Evolutionary conservation across 2,329 filamentous ascomycete genomes (phyloP).

Genomic region (Cryphonectria naterciae): DNA sequence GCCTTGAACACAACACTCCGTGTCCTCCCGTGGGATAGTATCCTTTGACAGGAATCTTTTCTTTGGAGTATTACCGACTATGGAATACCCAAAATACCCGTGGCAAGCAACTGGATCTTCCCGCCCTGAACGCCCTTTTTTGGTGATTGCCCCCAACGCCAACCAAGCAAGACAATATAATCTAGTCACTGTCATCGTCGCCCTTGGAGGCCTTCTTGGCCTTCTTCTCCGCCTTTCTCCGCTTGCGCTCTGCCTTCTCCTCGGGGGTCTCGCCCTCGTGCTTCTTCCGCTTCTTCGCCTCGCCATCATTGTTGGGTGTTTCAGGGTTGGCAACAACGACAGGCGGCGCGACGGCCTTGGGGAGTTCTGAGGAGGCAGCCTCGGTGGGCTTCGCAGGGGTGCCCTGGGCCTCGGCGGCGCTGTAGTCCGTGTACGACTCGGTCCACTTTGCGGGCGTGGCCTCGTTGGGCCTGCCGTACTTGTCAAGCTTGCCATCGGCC

Average conservation of each 20-base stretch:
- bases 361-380: slow-evolving; percentile 47
- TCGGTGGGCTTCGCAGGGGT: slow-evolving; percentile 46
- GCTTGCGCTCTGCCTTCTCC: slow-evolving; percentile 55
- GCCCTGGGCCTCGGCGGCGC: slow-evolving; percentile 52
- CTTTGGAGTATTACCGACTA: neutral
- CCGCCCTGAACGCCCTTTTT: slow-evolving; percentile 13
- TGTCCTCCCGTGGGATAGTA: neutral
- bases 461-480: slow-evolving; percentile 92
- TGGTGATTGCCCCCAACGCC: slow-evolving; percentile 16
- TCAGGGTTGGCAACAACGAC: slow-evolving; percentile 37
- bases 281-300: slow-evolving; percentile 83
- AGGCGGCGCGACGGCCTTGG: slow-evolving; percentile 39
- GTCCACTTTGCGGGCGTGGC: slow-evolving; percentile 94
- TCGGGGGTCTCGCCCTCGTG: slow-evolving; percentile 76
- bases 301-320: slow-evolving; percentile 47
- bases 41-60: neutral
- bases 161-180: slow-evolving; percentile 4
- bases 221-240: slow-evolving; percentile 40
- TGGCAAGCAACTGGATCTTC: slow-evolving; percentile 3
- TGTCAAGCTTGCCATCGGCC: slow-evolving; percentile 96
- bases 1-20: neutral
- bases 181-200: slow-evolving; percentile 33
- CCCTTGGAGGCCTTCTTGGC: slow-evolving; percentile 34
- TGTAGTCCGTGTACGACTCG: slow-evolving; percentile 88
- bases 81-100: slow-evolving; percentile 12